These are phyloP conservation scores for Boletus vinaceobasis DNA, from an alignment of 768 basidiomycete species.

Conservation along the genomic window DNA sequence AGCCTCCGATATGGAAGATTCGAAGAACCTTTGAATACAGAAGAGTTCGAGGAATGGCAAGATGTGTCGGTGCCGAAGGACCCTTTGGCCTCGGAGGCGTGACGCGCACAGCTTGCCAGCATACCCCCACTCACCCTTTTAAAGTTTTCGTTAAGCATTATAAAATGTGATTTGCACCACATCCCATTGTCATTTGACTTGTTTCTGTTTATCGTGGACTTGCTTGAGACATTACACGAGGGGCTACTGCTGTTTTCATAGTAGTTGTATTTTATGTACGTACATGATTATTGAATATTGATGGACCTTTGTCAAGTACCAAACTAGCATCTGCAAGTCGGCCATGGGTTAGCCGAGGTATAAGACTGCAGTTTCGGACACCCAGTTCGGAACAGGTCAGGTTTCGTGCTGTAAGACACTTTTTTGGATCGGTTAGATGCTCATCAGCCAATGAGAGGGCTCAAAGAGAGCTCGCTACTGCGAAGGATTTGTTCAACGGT, in stretches of 20 bases:
- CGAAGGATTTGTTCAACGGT: too few species aligned
- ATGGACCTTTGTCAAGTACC: background rate
- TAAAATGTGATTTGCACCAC: background rate
- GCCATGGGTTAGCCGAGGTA: too few species aligned
- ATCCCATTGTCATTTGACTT: background rate
- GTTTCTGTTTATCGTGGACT: background rate
- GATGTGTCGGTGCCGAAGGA: constrained; percentile 31
- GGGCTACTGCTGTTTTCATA: background rate
- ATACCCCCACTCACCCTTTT: background rate
- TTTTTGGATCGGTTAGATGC: too few species aligned
- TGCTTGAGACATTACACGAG: background rate
- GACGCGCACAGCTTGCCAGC: background rate
- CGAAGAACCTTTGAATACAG: constrained; percentile 10
- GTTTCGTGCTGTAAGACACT: too few species aligned
- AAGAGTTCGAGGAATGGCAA: constrained; percentile 46
- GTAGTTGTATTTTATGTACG: background rate
- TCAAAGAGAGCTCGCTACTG: too few species aligned
- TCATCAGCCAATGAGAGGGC: too few species aligned
- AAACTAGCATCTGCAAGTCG: too few species aligned
- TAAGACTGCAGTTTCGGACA: too few species aligned
- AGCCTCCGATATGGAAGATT: constrained; percentile 14
- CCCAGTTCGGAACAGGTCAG: too few species aligned
- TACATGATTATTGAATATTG: background rate
- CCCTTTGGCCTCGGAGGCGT: constrained; percentile 7
- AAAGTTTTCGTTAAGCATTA: background rate